Evolutionary conservation across 495 filamentous ascomycete genomes (phyloP), one percentile per base, ranked within the genome.

Genomic region (Aspergillus nanangensis): DNA sequence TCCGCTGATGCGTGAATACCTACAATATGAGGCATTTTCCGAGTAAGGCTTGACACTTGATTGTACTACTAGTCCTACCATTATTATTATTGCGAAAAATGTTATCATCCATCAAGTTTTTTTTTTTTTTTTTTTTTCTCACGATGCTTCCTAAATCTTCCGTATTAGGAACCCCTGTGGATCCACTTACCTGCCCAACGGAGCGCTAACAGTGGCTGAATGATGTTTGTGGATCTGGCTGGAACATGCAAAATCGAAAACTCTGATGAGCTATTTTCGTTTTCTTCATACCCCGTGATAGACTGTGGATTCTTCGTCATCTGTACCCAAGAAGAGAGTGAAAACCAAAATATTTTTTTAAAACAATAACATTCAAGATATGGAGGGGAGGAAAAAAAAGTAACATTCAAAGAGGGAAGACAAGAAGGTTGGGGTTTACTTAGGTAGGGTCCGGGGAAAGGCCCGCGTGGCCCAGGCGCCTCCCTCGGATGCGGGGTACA

Each of bases 401-500:
- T n/a, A n/a, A n/a, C n/a, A n/a, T n/a, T n/a, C n/a, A n/a, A n/a
- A n/a, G n/a, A n/a, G n/a, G n/a, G n/a, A n/a, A n/a, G n/a, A n/a
- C n/a, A n/a, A n/a, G n/a, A n/a, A n/a, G n/a, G n/a, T n/a, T n/a
- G n/a, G n/a, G n/a, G n/a, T n/a, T n/a, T n/a, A n/a, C n/a, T n/a
- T 32, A 47, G 44, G 33, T 40, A 38, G 38, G 36, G 35, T 50
- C 50, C 36, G 49, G 55, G 55, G 52, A 49, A 47, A 55, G 45
- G 46, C 52, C 55, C 55, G 55, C 46, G 55, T 58, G 51, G 51
- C 36, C 51, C 51, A 47, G 48, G 41, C 41, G 46, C 34, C 47
- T 44, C n/a, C 29, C 18, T 44, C 55, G 55, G 51, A 58, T 58
- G 55, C 51, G 55, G 55, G 55, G 55, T 58, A 58, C 48, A 55